A percentile compares a stretch with the other conserved stretches of the same genome.
phyloP scores from a whole-genome alignment of 768 basidiomycete species.

The Agrocybe pediades region DNA sequence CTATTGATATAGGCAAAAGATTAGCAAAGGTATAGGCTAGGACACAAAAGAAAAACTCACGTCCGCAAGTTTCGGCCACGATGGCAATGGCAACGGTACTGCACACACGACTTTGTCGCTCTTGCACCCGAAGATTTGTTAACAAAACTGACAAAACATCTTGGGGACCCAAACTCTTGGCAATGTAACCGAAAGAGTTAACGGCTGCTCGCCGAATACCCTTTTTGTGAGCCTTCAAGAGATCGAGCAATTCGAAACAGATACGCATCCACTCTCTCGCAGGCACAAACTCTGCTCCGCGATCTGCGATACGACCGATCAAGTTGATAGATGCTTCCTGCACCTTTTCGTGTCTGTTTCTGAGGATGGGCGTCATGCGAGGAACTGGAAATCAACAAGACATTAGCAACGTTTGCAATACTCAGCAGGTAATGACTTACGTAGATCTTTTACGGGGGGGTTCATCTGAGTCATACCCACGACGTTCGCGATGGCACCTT shows the following conservation, averaged over 20 bases:
- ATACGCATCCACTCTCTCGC: constrained; percentile 99
- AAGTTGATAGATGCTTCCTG: constrained; percentile 99
- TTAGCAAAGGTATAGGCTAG: neutral
- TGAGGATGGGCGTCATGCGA: constrained; percentile 99
- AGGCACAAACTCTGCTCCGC: constrained; percentile 97
- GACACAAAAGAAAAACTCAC: constrained; percentile 35
- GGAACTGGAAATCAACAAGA: constrained; percentile 63
- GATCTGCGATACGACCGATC: constrained; percentile 99
- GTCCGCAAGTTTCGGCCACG: constrained; percentile 91
- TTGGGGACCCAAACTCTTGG: constrained; percentile 98
- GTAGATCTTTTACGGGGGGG: constrained; percentile 96
- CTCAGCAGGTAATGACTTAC: constrained; percentile 53
- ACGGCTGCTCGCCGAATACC: constrained; percentile 98
- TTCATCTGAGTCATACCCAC: constrained; percentile 99
- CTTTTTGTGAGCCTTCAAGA: constrained; percentile 99
- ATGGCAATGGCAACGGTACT: constrained; percentile 98
- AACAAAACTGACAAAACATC: constrained; percentile 95
- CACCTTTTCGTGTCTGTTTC: constrained; percentile 99
- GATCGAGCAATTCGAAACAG: constrained; percentile 95
- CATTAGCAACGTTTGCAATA: constrained; percentile 3
- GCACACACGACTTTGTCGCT: constrained; percentile 98
- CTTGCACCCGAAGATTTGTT: constrained; percentile 97
- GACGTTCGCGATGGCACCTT: constrained; percentile 98
- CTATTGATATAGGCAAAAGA: constrained; percentile 29
- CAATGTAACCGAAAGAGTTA: constrained; percentile 99